Conservation (phyloP, 768 basidiomycete genomes). For the Cubamyces sp. region DNA sequence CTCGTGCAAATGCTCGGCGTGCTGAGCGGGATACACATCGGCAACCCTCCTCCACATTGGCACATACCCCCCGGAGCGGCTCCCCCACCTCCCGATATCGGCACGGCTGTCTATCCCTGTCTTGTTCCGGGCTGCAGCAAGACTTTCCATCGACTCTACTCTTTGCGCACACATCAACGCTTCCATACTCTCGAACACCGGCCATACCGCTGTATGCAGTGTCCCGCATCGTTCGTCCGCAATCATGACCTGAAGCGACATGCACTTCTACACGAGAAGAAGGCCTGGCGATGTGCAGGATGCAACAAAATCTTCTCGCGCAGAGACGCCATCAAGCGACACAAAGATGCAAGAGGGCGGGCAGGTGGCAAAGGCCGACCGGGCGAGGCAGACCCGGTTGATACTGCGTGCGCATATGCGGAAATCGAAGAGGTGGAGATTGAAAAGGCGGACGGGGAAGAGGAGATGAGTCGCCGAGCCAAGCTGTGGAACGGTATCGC, state of each 20-base stretch:
- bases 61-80: constrained; percentile 31
- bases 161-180: constrained; percentile 72
- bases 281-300: constrained; percentile 73
- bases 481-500: constrained; percentile 69
- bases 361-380: constrained; percentile 39
- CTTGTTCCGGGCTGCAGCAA: constrained; percentile 66
- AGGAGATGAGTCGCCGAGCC: constrained; percentile 53
- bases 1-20: constrained; percentile 83
- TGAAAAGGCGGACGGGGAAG: constrained; percentile 47
- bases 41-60: constrained; percentile 33
- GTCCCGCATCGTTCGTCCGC: constrained; percentile 77
- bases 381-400: constrained; percentile 35
- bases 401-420: constrained; percentile 51
- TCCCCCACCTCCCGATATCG: constrained; percentile 49
- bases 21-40: constrained; percentile 76
- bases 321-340: constrained; percentile 80
- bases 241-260: constrained; percentile 86
- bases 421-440: constrained; percentile 62
- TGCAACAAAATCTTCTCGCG: constrained; percentile 76
- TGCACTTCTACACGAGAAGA: constrained; percentile 68
- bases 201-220: constrained; percentile 64
- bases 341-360: constrained; percentile 64
- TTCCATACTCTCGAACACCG: constrained; percentile 60
- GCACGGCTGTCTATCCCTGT: constrained; percentile 82
- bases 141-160: constrained; percentile 70